Base-by-base conservation (phyloP, 75 land plant genomes). In the Larix kaempferi region DNA sequence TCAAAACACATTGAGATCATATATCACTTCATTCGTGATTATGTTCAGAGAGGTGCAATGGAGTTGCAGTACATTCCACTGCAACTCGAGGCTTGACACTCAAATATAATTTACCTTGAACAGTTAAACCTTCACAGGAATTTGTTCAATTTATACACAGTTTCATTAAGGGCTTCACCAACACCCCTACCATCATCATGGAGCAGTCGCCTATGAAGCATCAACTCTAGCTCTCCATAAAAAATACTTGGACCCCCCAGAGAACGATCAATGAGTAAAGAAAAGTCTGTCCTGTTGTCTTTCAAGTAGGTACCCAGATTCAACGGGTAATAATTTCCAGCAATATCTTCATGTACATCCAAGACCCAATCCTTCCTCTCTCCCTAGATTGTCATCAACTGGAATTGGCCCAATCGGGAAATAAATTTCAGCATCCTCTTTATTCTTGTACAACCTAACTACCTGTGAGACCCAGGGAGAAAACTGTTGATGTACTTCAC, bases 361-460 rank as follows among this genome's bases (percentile, higher is more conserved):
- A n/a, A n/a, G n/a, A n/a, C n/a, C n/a, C n/a, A n/a, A n/a, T n/a
- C n/a, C n/a, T n/a, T n/a, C n/a, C n/a, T 95, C 98, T 81, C 91
- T 95, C 39, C 98, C 98, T 74, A 80, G 74, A 73, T 84, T 88
- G 85, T 95, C 96, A 74, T 93, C 89, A 59, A 88, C 63, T 22
- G 98, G 98, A 76, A 95, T 94, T 16, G 98, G 98, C 6, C 98
- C 98, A 86, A 95, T 93, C 66, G 79, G 78, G 72, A 90, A 92
- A 69, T 92, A 92, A 71, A 89, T 63, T 83, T 92, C 94, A 54
- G 80, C 89, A 88, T 92, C 93, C 58, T 86, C 93, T 78, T 82
- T 84, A 59, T 74, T 87, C 81, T 88, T 92, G 83, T 87, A 90
- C 41, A 89, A 71, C 66, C 94, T 84, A 22, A 88, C 84, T 59